Percentiles rank a stretch among this genome's conserved stretches.
These are phyloP conservation scores for Gymnopus androsaceus DNA, from an alignment of 1,284 basidiomycete species.

Conservation along the genomic window DNA sequence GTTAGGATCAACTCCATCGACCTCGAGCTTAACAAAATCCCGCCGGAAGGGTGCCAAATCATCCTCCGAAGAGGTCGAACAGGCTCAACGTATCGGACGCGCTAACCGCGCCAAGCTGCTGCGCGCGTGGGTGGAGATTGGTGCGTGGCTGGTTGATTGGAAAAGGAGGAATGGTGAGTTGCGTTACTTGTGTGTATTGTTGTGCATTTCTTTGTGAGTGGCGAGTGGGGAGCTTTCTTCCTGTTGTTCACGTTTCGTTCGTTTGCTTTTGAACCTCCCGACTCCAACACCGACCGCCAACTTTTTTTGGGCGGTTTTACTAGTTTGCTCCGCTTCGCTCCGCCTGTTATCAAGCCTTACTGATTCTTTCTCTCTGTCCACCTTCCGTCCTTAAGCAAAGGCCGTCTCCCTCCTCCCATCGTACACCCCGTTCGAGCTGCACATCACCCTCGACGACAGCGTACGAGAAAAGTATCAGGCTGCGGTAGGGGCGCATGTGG, in stretches of 20 bases:
- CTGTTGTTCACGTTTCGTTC: too few relatives aligned
- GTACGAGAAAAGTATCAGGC: conserved; percentile 69
- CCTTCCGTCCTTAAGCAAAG: too few relatives aligned
- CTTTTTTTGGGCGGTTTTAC: conserved; percentile 74
- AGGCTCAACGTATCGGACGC: conserved; percentile 30
- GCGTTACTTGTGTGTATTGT: too few relatives aligned
- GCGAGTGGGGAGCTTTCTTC: too few relatives aligned
- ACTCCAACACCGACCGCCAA: conserved; percentile 59
- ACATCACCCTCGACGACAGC: conserved; percentile 54
- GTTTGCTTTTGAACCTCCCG: too few relatives aligned
- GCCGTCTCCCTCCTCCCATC: conserved; percentile 24
- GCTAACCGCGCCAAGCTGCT: conserved; percentile 61
- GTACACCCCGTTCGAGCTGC: conserved; percentile 36
- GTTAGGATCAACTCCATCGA: too few relatives aligned
- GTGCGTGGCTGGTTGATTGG: conserved; percentile 65
- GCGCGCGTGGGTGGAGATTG: conserved; percentile 74
- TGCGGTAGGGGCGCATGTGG: conserved; percentile 72
- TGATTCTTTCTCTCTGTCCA: too few relatives aligned
- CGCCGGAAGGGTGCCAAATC: conserved; percentile 27
- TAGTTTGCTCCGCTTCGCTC: conserved; percentile 29
- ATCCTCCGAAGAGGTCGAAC: conserved; percentile 56
- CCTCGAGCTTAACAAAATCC: neutral
- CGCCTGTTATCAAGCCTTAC: too few relatives aligned
- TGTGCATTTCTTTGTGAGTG: too few relatives aligned
- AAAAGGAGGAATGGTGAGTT: conserved; percentile 40